A percentile compares a stretch with the other conserved stretches of the same genome.
Evolutionary conservation across 495 filamentous ascomycete species (phyloP).

Genomic region (Hypoxylon trugodes): DNA sequence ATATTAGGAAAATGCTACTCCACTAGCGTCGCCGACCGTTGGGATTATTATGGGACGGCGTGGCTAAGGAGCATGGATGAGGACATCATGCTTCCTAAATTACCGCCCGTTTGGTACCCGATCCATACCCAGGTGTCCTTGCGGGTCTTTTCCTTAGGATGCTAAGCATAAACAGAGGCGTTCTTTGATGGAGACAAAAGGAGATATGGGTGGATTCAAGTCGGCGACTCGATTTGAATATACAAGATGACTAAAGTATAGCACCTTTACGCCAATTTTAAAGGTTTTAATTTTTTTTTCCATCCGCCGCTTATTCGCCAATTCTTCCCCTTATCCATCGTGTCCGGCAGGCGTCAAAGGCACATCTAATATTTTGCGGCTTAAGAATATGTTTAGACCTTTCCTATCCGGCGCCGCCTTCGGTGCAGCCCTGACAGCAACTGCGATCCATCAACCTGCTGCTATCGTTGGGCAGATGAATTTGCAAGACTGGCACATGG

Average conservation of each 20-base stretch:
- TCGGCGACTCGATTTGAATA: constrained; percentile 30
- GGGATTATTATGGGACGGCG: constrained; percentile 16
- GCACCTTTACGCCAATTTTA: constrained; percentile 1
- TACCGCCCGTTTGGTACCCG: constrained; percentile 16
- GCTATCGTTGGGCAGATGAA: constrained; percentile 63
- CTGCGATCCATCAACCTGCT: constrained; percentile 61
- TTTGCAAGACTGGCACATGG: constrained; percentile 65
- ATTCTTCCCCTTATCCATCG: neutral
- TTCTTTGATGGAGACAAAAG: constrained; percentile 6
- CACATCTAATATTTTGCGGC: neutral
- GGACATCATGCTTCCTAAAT: neutral
- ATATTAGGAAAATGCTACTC: constrained; percentile 9
- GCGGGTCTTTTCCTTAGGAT: constrained; percentile 21
- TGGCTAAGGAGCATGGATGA: constrained; percentile 19
- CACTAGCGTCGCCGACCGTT: constrained; percentile 38
- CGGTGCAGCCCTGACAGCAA: constrained; percentile 61
- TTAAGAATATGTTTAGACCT: constrained; percentile 15
- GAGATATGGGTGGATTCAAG: constrained; percentile 9
- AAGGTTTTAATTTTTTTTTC: neutral
- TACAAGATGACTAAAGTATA: constrained; percentile 29
- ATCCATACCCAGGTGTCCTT: constrained; percentile 6
- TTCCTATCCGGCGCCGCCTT: constrained; percentile 59
- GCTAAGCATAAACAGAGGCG: constrained; percentile 1
- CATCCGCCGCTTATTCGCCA: no score
- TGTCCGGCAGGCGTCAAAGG: neutral